Conservation (phyloP, 495 filamentous ascomycete genomes). For the Chaetomidium leptoderma region DNA sequence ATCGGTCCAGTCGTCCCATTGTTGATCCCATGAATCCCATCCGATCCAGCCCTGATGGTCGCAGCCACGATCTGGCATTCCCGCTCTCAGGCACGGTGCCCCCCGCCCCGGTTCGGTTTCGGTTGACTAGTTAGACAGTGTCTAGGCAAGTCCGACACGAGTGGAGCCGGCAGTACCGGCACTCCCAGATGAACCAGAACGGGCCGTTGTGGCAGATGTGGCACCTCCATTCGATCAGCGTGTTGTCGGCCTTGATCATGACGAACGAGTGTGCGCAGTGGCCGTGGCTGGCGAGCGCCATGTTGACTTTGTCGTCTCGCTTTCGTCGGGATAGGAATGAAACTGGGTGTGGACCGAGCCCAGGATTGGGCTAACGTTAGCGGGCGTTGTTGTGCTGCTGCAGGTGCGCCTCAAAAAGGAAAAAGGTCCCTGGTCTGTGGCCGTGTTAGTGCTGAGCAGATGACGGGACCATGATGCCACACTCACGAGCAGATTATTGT, state of each 20-base stretch:
- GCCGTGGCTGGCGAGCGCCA: constrained; percentile 58
- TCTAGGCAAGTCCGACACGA: constrained; percentile 63
- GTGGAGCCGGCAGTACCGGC: constrained; percentile 72
- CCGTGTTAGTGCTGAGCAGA: constrained; percentile 22
- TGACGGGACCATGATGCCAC: constrained; percentile 1
- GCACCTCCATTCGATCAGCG: constrained; percentile 72
- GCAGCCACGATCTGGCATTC: constrained; percentile 13
- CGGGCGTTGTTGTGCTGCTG: constrained; percentile 14
- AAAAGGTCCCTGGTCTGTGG: constrained; percentile 18
- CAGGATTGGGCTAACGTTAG: not conserved
- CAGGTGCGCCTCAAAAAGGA: constrained; percentile 15
- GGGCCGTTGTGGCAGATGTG: constrained; percentile 71
- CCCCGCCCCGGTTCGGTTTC: too few species aligned
- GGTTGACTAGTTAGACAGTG: constrained; percentile 43
- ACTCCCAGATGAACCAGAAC: constrained; percentile 80
- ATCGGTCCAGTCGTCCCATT: too few species aligned
- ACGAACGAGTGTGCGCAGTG: constrained; percentile 67
- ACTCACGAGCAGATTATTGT: constrained; percentile 10
- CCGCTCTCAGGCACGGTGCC: constrained; percentile 12
- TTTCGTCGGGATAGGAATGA: not conserved
- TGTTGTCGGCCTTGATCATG: constrained; percentile 73
- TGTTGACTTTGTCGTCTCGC: constrained; percentile 29
- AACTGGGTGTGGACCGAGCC: constrained; percentile 12
- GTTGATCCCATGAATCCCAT: not conserved
- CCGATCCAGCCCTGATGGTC: not conserved